Base-by-base conservation (phyloP, 768 basidiomycete species). In the Phanerochaete sordida region DNA sequence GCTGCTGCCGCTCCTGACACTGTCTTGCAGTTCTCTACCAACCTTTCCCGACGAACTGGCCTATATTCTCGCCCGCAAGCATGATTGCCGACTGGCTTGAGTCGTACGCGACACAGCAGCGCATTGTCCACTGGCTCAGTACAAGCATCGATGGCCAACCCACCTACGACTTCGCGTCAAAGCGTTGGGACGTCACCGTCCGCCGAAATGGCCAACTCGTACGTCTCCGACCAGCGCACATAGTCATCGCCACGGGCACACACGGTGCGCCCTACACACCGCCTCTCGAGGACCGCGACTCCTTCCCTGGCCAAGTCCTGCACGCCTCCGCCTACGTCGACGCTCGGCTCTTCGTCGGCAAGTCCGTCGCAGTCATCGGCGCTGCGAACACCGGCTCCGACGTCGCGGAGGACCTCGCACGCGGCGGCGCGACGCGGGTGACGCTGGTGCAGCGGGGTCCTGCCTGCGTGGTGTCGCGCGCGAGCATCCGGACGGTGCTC, bases 31-130 rank as follows among this genome's bases (percentile, higher is more conserved):
- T 59, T 1, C 27, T 59, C 1, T 59, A 59, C 21, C 71, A 74
- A 51, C 64, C 72, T 1, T 77, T 64, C 58, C 76, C 77, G 1
- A 52, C 62, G n/a, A 77, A 63, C 24, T 79, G 75, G 75, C 77
- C 78, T 2, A 64, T 66, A 6, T 80, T 68, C 60, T 76, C 73
- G 0, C 75, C 79, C 6, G 69, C 70, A 21, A 73, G 73, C 57
- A 79, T 77, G 62, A 30, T 80, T 7, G 80, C 76, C 0, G 69
- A 75, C 63, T 78, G 75, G 75, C 56, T 81, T 9, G 79, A 80
- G 62, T 65, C 72, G 28, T 80, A 81, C 55, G 74, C 67, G 0
- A 46, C 64, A 11, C 65, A 66, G 5, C 77, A 77, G 59, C 79
- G 80, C 50, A 65, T 80, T 12, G 65, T 72, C 23, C 69, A 79